A percentile compares a stretch with the other conserved stretches of the same genome.
phyloP scores from a whole-genome alignment of 306 rosid genomes.

The Sindora glabra region DNA sequence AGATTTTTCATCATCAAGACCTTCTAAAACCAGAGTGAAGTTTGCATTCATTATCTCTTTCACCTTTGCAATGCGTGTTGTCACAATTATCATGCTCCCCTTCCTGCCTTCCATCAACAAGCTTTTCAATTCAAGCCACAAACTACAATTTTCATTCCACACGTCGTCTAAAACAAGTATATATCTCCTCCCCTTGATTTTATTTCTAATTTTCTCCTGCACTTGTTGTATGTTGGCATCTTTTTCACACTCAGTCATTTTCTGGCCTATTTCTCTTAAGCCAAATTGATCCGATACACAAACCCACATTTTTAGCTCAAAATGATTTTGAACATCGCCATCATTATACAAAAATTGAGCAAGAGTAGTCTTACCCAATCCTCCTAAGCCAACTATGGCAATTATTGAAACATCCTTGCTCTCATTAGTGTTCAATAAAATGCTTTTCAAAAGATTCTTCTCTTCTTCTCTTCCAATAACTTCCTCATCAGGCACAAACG shows the following conservation, averaged over 20 bases:
- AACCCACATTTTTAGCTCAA: background rate
- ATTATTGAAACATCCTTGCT: background rate
- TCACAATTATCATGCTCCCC: conserved; percentile 6
- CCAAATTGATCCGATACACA: background rate
- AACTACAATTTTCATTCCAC: background rate
- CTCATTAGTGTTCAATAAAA: background rate
- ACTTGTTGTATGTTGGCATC: background rate
- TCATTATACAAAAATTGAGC: background rate
- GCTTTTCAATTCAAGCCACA: background rate
- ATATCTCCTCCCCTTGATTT: background rate
- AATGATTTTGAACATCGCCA: background rate
- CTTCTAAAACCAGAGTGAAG: background rate
- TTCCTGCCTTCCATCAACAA: background rate
- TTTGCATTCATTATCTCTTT: background rate
- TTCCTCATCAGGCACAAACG: background rate
- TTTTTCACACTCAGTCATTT: background rate
- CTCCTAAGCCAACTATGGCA: background rate
- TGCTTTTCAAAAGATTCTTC: background rate
- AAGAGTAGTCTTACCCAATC: conserved; percentile 9
- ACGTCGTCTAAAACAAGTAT: conserved; percentile 3
- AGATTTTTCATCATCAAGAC: background rate
- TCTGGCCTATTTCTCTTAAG: background rate
- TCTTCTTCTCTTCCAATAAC: background rate
- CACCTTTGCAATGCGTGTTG: background rate
- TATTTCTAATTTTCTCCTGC: background rate